phyloP scores from a whole-genome alignment of 2,329 filamentous ascomycete genomes.

The Fusarium tuaranense region DNA sequence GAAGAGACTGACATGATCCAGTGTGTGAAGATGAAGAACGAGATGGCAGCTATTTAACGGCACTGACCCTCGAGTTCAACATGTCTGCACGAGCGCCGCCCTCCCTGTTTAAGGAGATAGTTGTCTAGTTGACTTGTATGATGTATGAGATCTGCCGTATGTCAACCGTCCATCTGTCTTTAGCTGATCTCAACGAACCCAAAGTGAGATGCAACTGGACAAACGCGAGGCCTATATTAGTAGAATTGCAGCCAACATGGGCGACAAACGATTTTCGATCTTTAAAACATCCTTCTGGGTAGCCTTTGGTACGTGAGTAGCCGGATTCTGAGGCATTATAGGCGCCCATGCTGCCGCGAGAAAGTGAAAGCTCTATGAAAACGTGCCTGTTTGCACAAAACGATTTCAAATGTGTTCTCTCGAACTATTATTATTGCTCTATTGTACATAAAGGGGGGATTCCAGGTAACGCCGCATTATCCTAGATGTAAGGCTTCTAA shows the following conservation, averaged over 20 bases:
- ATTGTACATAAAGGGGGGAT: neutral
- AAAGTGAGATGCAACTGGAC: neutral
- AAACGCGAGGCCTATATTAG: neutral
- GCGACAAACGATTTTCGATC: neutral
- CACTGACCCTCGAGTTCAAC: neutral
- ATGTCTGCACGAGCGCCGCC: neutral
- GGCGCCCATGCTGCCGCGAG: neutral
- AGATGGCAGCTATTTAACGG: neutral
- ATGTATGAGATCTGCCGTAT: neutral
- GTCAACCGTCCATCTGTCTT: neutral
- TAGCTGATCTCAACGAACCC: neutral
- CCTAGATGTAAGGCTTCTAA: neutral
- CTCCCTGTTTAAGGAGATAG: neutral
- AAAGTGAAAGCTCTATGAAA: neutral
- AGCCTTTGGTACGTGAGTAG: neutral
- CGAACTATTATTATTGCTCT: neutral
- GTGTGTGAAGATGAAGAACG: neutral
- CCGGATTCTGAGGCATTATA: neutral
- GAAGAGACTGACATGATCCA: neutral
- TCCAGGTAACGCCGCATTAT: neutral
- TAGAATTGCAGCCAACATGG: neutral
- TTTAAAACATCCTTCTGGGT: neutral
- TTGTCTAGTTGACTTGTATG: neutral
- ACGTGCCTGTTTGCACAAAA: neutral
- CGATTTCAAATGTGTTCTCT: neutral